Base-by-base conservation (phyloP, 2,329 filamentous ascomycete genomes). In the Trematosphaeria pertusa region DNA sequence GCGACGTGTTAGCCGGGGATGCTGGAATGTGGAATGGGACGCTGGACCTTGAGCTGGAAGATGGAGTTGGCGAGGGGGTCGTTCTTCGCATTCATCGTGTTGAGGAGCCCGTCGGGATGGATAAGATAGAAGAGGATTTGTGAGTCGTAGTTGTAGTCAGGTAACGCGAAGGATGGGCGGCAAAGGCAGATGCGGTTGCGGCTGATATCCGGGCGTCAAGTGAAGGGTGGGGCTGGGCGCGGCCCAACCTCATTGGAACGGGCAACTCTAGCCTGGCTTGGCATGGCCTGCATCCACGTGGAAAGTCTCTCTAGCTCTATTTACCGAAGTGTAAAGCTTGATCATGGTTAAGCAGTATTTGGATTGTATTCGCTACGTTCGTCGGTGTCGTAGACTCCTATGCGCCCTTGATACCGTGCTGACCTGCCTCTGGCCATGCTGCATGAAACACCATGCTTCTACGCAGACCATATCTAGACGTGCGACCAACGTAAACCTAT, bases 31-130 rank as follows among this genome's bases (percentile, higher is more conserved):
- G 45, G 15, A 22, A n/a, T 33, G 18, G 24, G 37, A 14, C 15
- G 37, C 50, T 67, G 33, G 49, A 82, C 81, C 75, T 84, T 85
- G 50, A 85, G 74, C 65, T 84, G 84, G 72, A 84, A 83, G 31
- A 84, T 77, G 18, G 81, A 80, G 64, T 84, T 84, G 65, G 84
- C 81, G 46, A 84, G 77, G 50, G 10, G 19, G 5, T 20, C 15
- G 21, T 28, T 17, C 82, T n/a, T n/a, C n/a, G n/a, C 81, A 22
- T 82, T 84, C 82, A 84, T 84, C 46, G 37, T 64, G 58, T 32
- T 35, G 10, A 19, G n/a, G 19, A 14, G 44, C n/a, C n/a, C 26
- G 28, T 41, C 19, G 37, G 33, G 28, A 36, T 18, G 33, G 17
- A 31, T 22, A 33, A 11, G 15, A n/a, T n/a, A n/a, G n/a, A n/a